Conservation (phyloP, 306 rosid genomes). For the Gillenia trifoliata region DNA sequence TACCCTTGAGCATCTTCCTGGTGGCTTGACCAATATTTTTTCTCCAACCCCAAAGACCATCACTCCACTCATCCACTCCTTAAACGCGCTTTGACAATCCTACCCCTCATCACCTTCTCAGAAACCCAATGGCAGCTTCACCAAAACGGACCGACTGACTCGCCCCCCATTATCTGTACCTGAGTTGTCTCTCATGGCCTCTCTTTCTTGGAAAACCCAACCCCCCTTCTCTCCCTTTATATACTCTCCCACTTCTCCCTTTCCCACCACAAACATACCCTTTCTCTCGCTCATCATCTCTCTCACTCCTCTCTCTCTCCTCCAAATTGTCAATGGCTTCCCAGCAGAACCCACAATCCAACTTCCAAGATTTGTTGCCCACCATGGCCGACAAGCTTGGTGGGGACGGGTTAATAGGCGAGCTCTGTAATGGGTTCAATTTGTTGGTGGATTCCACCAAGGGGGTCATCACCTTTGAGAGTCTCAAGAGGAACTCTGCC, state of each 20-base stretch:
- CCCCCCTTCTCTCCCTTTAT: neutral
- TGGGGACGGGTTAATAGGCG: constrained; percentile 70
- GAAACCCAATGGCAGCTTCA: constrained; percentile 34
- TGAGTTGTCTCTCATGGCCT: constrained; percentile 57
- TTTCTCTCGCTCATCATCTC: neutral
- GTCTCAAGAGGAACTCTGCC: constrained; percentile 70
- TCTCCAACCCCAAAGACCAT: too few species aligned
- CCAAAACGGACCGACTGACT: neutral
- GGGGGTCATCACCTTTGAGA: constrained; percentile 66
- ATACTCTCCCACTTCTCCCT: neutral
- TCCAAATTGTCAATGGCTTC: constrained; percentile 32
- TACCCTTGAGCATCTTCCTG: neutral
- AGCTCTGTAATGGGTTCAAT: constrained; percentile 70
- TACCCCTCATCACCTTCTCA: constrained; percentile 35
- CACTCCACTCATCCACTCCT: neutral
- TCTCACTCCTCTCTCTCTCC: neutral
- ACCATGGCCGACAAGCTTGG: constrained; percentile 76
- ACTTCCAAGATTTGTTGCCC: constrained; percentile 67
- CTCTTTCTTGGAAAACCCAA: constrained; percentile 56
- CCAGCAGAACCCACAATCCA: constrained; percentile 29
- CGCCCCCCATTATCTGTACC: constrained; percentile 23
- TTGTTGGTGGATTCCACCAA: constrained; percentile 49
- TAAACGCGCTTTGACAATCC: constrained; percentile 20
- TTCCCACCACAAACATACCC: neutral
- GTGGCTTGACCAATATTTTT: neutral